Conservation (phyloP, 2,329 filamentous ascomycete species). For the Exophiala aquamarina region DNA sequence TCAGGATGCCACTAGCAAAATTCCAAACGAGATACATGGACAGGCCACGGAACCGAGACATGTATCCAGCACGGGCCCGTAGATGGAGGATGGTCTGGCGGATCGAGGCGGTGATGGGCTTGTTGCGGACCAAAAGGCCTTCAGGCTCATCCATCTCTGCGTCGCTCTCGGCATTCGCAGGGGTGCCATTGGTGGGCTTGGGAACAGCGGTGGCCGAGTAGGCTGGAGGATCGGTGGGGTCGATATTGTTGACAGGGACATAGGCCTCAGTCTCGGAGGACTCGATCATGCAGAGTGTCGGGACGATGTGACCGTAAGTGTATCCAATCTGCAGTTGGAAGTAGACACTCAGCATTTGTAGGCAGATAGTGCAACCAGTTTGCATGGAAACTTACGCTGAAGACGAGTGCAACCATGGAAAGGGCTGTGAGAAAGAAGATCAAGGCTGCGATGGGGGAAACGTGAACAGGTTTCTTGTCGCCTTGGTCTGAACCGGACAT, state of each 20-base stretch:
- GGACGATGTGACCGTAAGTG: slow-evolving; percentile 60
- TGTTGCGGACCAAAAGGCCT: slow-evolving; percentile 48
- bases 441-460: slow-evolving; percentile 31
- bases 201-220: slow-evolving; percentile 30
- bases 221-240: slow-evolving; percentile 32
- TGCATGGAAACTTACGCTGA: slow-evolving; percentile 30
- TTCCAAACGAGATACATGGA: slow-evolving; percentile 49
- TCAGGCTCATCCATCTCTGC: slow-evolving; percentile 43
- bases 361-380: background rate
- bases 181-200: slow-evolving; percentile 26
- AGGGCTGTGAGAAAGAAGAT: slow-evolving; percentile 33
- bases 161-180: slow-evolving; percentile 17
- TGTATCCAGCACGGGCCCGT: slow-evolving; percentile 61
- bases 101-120: slow-evolving; percentile 63
- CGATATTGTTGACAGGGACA: slow-evolving; percentile 48
- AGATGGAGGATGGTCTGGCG: slow-evolving; percentile 62
- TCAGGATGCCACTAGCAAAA: slow-evolving; percentile 44
- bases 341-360: background rate
- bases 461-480: slow-evolving; percentile 21
- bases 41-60: slow-evolving; percentile 69
- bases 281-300: slow-evolving; percentile 65
- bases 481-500: slow-evolving; percentile 25
- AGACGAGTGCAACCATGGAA: slow-evolving; percentile 27
- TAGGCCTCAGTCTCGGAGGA: slow-evolving; percentile 55
- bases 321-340: slow-evolving; percentile 41